A percentile compares a stretch with the other conserved stretches of the same genome.
These are phyloP conservation scores for maize (Zea mays) DNA, from an alignment of 176 grass and related monocot species.

Conservation along the genomic window Zm-B73-REFERENCE-NAM-5.0 NC_050098.1:47409001-47409500, in stretches of 20 bases:
- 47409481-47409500: no score
- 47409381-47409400: no score
- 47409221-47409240: background rate
- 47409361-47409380: no score
- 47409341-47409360: no score
- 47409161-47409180: slow-evolving; percentile 46
- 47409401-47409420: no score
- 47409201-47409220: slow-evolving; percentile 7
- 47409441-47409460: no score
- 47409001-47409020: slow-evolving; percentile 96
- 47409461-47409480: no score
- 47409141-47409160: slow-evolving; percentile 86
- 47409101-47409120: slow-evolving; percentile 77
- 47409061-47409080: slow-evolving; percentile 73
- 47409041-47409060: slow-evolving; percentile 49
- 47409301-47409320: no score
- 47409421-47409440: no score
- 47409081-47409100: slow-evolving; percentile 84
- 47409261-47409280: slow-evolving; percentile 46
- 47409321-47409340: no score
- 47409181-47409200: background rate
- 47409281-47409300: no score
- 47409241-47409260: background rate
- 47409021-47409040: slow-evolving; percentile 66
- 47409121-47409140: slow-evolving; percentile 89